phyloP scores from a whole-genome alignment of 2,329 filamentous ascomycete species.

The Aspergillus neoniger region DNA sequence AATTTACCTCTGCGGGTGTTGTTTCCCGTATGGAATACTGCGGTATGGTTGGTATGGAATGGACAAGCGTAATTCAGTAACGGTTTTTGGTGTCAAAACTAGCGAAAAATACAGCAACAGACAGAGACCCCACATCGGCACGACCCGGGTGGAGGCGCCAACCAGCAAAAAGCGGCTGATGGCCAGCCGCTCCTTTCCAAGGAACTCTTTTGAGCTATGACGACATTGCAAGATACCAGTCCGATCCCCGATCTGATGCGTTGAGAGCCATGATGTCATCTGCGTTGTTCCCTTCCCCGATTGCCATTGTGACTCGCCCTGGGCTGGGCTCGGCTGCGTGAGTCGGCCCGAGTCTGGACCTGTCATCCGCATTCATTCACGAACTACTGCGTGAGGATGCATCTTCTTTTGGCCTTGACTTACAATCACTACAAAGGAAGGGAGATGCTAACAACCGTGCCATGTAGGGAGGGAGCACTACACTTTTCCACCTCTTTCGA shows the following conservation, averaged over 20 bases:
- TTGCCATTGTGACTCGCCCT: too few species aligned
- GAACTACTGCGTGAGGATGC: too few species aligned
- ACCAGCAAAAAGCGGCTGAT: not conserved
- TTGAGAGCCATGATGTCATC: not conserved
- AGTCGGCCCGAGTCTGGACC: too few species aligned
- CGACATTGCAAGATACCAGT: constrained; percentile 1
- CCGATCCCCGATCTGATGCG: not conserved
- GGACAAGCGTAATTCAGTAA: not conserved
- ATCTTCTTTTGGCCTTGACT: too few species aligned
- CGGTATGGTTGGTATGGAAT: not conserved
- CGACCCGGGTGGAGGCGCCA: constrained; percentile 22
- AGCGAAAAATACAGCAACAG: constrained; percentile 1
- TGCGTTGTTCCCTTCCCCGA: too few species aligned
- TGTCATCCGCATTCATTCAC: too few species aligned
- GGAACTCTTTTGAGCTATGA: constrained; percentile 2
- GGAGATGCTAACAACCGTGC: too few species aligned
- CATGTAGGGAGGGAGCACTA: too few species aligned
- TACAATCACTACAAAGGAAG: too few species aligned
- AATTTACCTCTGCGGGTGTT: not conserved
- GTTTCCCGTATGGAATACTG: not conserved
- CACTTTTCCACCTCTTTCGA: too few species aligned
- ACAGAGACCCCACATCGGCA: constrained; percentile 19
- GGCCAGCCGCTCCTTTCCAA: constrained; percentile 2
- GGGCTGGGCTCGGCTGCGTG: too few species aligned
- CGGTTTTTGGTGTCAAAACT: constrained; percentile 3